Conservation (phyloP, 1,284 basidiomycete genomes). For the Puccinia novopanici region DNA sequence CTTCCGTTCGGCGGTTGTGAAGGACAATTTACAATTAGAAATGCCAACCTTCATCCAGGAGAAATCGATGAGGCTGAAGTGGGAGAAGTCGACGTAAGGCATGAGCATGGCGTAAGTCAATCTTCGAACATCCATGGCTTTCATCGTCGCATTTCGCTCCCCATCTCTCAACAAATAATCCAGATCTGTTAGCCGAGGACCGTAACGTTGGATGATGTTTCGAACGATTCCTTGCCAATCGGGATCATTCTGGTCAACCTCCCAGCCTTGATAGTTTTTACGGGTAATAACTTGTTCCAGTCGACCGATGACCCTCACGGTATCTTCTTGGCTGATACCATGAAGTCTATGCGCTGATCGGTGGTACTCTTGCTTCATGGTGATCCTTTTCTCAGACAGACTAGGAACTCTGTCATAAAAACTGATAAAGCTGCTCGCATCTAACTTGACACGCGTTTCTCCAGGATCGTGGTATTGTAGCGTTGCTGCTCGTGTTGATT, state of each 20-base stretch:
- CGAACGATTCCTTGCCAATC: conserved; percentile 29
- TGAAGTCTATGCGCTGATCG: conserved; percentile 26
- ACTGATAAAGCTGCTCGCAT: conserved; percentile 61
- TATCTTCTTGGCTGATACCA: conserved; percentile 34
- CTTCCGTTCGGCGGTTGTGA: neutral
- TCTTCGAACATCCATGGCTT: conserved; percentile 23
- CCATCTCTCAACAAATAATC: neutral
- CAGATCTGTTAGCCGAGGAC: conserved; percentile 7
- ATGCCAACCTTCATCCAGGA: neutral
- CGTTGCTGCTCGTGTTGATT: conserved; percentile 60
- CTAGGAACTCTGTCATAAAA: conserved; percentile 62
- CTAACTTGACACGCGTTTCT: conserved; percentile 62
- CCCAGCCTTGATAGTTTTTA: conserved; percentile 32
- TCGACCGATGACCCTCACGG: neutral
- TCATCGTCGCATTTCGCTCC: neutral
- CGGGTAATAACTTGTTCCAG: conserved; percentile 13
- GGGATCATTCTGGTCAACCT: neutral
- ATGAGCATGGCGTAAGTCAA: conserved; percentile 35
- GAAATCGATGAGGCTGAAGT: neutral
- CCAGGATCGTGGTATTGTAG: conserved; percentile 62
- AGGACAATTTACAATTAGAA: conserved; percentile 16
- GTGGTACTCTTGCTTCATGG: neutral
- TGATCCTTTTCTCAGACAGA: neutral
- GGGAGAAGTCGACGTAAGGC: conserved; percentile 27
- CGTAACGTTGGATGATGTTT: conserved; percentile 1